Evolutionary conservation across 176 grass and related monocot species (phyloP).

Genomic region (Oryza australiensis): DNA sequence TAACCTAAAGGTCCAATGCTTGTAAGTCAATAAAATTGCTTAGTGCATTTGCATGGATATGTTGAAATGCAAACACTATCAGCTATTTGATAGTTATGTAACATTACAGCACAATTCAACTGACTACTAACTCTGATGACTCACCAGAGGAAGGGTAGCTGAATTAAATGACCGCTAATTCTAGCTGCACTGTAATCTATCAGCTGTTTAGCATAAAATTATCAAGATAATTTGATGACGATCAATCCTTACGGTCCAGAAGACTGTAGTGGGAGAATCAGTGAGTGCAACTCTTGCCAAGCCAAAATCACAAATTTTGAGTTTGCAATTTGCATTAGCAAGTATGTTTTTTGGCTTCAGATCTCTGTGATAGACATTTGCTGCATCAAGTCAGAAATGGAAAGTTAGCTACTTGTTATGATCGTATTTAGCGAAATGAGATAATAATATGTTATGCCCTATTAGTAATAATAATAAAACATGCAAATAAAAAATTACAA

Average conservation of each 20-base stretch:
- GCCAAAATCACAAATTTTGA: conserved; percentile 50
- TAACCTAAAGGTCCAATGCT: background rate
- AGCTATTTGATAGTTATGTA: background rate
- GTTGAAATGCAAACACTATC: background rate
- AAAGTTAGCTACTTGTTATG: conserved; percentile 6
- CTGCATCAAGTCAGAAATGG: conserved; percentile 25
- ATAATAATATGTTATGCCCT: background rate
- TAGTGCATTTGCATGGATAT: background rate
- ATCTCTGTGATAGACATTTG: conserved; percentile 52
- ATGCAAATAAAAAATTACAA: background rate
- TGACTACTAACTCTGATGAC: background rate
- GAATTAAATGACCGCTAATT: background rate
- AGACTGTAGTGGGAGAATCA: conserved; percentile 49
- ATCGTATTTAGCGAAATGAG: conserved; percentile 12
- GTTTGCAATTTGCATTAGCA: conserved; percentile 54
- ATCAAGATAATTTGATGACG: conserved; percentile 10
- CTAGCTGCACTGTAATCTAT: background rate
- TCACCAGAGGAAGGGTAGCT: background rate
- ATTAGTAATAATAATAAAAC: background rate
- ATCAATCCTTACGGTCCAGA: conserved; percentile 46
- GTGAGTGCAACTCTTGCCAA: conserved; percentile 48
- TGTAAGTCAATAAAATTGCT: background rate
- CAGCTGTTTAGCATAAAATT: background rate
- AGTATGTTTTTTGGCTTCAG: conserved; percentile 51
- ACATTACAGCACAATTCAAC: background rate